Conservation (phyloP, 2,329 filamentous ascomycete species). For the Aspergillus felis region DNA sequence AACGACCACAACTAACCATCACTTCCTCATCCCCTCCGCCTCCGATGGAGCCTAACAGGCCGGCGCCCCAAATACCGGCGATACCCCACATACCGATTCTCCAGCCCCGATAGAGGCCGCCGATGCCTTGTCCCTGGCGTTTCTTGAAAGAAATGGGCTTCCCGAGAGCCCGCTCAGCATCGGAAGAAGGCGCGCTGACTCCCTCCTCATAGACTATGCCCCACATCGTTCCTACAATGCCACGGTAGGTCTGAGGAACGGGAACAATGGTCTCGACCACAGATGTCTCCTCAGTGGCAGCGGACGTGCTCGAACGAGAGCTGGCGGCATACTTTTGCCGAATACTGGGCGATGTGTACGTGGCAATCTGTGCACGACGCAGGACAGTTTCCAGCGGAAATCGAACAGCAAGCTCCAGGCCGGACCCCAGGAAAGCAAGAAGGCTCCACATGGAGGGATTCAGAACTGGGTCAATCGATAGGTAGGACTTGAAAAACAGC, state of each 20-base stretch:
- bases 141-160: constrained; percentile 38
- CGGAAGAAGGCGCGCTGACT: constrained; percentile 38
- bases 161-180: constrained; percentile 40
- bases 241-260: constrained; percentile 69
- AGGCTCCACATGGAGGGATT: constrained; percentile 80
- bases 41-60: constrained; percentile 38
- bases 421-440: constrained; percentile 75
- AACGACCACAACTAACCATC: constrained; percentile 29
- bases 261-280: constrained; percentile 71
- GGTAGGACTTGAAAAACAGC: constrained; percentile 77
- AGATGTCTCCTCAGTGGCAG: constrained; percentile 15
- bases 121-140: constrained; percentile 52
- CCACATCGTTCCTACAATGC: constrained; percentile 90
- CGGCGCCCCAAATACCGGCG: constrained; percentile 52
- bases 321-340: constrained; percentile 29
- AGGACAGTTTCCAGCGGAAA: constrained; percentile 90
- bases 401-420: constrained; percentile 76
- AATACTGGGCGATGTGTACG: constrained; percentile 57
- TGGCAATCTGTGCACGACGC: constrained; percentile 77
- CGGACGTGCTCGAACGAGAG: constrained; percentile 11
- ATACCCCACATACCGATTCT: constrained; percentile 54
- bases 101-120: constrained; percentile 57
- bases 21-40: constrained; percentile 35
- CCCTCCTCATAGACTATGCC: constrained; percentile 82
- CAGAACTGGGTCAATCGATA: constrained; percentile 75